Evolutionary conservation across 106 monocot species (phyloP).

Genomic region (Phalaenopsis equestris): DNA sequence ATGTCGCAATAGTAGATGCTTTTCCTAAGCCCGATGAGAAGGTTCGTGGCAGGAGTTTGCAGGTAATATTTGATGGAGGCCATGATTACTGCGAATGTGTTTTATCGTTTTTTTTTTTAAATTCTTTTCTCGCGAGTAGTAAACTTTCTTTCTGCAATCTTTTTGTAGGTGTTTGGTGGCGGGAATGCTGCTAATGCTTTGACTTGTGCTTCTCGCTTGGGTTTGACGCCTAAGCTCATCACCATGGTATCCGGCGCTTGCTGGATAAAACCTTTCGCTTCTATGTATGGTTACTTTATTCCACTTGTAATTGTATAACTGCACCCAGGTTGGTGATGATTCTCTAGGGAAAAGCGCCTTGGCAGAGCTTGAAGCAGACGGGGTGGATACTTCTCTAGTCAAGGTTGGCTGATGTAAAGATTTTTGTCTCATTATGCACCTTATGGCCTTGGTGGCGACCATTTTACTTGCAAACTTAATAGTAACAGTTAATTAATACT

Average conservation of each 20-base stretch:
- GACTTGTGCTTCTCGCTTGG: slow-evolving; percentile 76
- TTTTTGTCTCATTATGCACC: background rate
- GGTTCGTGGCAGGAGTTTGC: slow-evolving; percentile 77
- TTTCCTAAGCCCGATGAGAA: slow-evolving; percentile 90
- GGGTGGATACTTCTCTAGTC: slow-evolving; percentile 69
- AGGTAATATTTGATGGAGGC: slow-evolving; percentile 28
- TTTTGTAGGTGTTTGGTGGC: slow-evolving; percentile 70
- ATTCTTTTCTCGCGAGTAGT: no score
- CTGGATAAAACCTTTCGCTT: background rate
- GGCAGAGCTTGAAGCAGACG: slow-evolving; percentile 62
- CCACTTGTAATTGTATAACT: background rate
- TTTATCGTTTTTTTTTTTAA: no score
- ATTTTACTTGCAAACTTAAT: background rate
- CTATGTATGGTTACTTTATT: background rate
- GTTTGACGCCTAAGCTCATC: slow-evolving; percentile 58
- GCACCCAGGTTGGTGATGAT: slow-evolving; percentile 70
- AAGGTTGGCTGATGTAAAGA: slow-evolving; percentile 33
- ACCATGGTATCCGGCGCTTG: slow-evolving; percentile 47
- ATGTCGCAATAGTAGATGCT: slow-evolving; percentile 58
- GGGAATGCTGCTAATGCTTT: slow-evolving; percentile 84
- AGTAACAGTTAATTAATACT: background rate
- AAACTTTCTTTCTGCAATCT: background rate
- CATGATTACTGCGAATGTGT: no score
- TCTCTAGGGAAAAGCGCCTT: slow-evolving; percentile 56
- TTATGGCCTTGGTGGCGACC: background rate